Conservation (phyloP, 129 eudicot genomes). For the Lactuca saligna region DNA sequence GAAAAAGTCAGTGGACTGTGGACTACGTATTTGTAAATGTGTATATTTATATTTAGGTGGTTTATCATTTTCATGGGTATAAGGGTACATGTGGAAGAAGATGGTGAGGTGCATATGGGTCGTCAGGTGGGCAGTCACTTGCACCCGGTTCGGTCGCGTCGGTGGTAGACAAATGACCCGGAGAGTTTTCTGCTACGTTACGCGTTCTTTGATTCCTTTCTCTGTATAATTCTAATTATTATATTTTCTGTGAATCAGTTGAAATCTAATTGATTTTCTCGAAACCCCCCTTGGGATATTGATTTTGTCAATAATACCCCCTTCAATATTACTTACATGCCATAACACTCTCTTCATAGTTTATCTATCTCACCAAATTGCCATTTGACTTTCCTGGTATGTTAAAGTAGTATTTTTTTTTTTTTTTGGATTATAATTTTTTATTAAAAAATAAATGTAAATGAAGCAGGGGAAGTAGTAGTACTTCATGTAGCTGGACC, state of each 20-base stretch:
- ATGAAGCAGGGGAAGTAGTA: not conserved
- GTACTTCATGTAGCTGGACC: slow-evolving; percentile 17
- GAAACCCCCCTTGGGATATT: slow-evolving; percentile 4
- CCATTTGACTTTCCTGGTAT: not conserved
- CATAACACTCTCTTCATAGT: not conserved
- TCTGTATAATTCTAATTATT: not conserved
- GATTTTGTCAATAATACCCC: not conserved
- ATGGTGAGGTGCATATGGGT: slow-evolving; percentile 29
- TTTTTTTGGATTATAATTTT: no score
- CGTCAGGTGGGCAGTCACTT: slow-evolving; percentile 30
- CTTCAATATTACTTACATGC: not conserved
- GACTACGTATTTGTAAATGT: slow-evolving; percentile 12
- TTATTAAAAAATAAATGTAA: not conserved
- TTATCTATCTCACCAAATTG: not conserved
- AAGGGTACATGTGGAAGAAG: slow-evolving; percentile 14
- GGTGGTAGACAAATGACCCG: slow-evolving; percentile 36
- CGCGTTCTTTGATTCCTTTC: slow-evolving; percentile 27
- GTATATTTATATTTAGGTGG: slow-evolving; percentile 8
- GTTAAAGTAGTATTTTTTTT: not conserved
- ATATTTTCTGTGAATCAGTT: not conserved
- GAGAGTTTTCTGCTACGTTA: slow-evolving; percentile 35
- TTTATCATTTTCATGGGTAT: not conserved
- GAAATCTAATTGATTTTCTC: not conserved
- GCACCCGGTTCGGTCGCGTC: slow-evolving; percentile 36
- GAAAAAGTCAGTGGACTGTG: slow-evolving; percentile 23